Conservation (phyloP, 208 protist species). For the Leishmania lainsoni region DNA sequence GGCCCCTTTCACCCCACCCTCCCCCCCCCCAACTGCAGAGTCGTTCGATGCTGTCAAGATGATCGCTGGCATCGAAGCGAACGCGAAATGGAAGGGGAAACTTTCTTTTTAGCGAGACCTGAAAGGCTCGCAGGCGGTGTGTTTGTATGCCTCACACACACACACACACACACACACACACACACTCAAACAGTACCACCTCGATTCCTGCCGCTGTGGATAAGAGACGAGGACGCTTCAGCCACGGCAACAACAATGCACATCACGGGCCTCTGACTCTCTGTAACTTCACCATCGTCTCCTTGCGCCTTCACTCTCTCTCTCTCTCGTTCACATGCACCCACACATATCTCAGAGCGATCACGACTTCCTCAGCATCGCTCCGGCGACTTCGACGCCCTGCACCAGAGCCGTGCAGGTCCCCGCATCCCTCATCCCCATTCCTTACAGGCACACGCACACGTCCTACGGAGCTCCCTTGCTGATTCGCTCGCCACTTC, state of each 20-base stretch:
- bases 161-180: background rate
- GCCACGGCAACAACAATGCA: background rate
- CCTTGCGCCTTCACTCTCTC: background rate
- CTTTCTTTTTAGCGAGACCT: too few relatives aligned
- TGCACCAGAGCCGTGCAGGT: background rate
- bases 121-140: background rate
- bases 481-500: background rate
- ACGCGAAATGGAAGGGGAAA: too few relatives aligned
- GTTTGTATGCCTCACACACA: background rate
- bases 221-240: background rate
- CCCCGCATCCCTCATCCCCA: background rate
- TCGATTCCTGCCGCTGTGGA: background rate
- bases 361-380: background rate
- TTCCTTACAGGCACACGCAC: constrained; percentile 4
- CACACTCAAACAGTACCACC: background rate
- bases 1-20: background rate
- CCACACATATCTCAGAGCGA: background rate
- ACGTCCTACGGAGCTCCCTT: background rate
- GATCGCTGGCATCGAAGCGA: background rate
- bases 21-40: background rate
- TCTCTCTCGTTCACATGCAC: background rate
- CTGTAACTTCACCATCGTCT: background rate
- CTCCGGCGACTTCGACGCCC: background rate
- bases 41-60: background rate
- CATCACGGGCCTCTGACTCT: background rate